Base-by-base conservation (phyloP, 2,329 filamentous ascomycete species). In the Byssochlamys sp. region DNA sequence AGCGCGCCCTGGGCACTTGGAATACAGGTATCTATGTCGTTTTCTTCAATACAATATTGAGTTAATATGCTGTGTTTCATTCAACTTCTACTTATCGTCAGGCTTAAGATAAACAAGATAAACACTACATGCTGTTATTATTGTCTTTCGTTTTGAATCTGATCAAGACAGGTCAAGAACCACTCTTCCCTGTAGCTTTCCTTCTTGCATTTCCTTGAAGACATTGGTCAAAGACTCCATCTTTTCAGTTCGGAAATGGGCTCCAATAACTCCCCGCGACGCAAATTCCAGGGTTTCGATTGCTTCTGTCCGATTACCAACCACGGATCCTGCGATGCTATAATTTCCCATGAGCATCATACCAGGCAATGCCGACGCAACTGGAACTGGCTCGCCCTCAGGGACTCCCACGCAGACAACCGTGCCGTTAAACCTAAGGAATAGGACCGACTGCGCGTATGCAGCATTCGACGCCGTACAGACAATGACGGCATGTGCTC, bases 401-500 rank as follows among this genome's bases (percentile, higher is more conserved):
- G 80, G 80, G 27, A 82, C 69, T 4, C 80, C 80, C 5, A 81
- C 76, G 61, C 78, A 81, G 9, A 81, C 79, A 33, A 82, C 54
- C 1, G 76, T 78, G 1, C 80, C 80, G 56, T 76, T 74, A 63
- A 79, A 77, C 27, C 77, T 73, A 24, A 82, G 69, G 59, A 81
- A 75, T 48, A 67, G 68, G 35, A 80, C 60, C 1, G 75, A 73
- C 68, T 81, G 79, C 52, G 71, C 73, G 63, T 82, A 82, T 4
- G 79, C 79, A 48, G 70, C 71, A 57, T 81, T 80, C 31, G 75
- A 74, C 14, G 76, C 74, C 0, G 78, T 79, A 64, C 78, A 80
- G 14, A 87, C 81, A 19, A 88, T 70, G 1, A 83, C 84, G 1
- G 82, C 81, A 59, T 83, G 79, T 0, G 82, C 84, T 28, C 85